A percentile compares a stretch with the other conserved stretches of the same genome.
Conservation (phyloP, 352 stramenopile genomes). For the Phytophthora pinifolia region DNA sequence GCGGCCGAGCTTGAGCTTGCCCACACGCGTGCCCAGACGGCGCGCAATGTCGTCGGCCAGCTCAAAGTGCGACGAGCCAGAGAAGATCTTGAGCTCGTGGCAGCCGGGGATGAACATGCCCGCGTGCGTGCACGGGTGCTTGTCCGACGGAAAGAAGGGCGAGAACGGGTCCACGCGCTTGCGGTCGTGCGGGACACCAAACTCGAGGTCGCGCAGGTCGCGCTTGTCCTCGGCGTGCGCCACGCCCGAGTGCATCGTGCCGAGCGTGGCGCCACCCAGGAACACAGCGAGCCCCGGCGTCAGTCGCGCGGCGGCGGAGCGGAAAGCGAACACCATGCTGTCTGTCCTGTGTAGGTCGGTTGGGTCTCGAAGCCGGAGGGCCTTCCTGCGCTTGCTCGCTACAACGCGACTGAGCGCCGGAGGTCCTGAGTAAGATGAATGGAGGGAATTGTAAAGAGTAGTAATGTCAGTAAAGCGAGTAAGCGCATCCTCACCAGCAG, state of each 20-base stretch:
- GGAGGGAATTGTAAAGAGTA: slow-evolving; percentile 1
- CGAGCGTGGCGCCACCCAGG: slow-evolving; percentile 48
- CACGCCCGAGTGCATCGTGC: slow-evolving; percentile 36
- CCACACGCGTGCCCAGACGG: slow-evolving; percentile 83
- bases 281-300: slow-evolving; percentile 52
- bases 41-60: slow-evolving; percentile 90
- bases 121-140: slow-evolving; percentile 89
- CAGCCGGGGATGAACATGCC: slow-evolving; percentile 92
- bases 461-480: too few relatives aligned
- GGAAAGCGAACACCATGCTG: slow-evolving; percentile 69
- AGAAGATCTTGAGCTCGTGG: slow-evolving; percentile 94
- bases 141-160: slow-evolving; percentile 89
- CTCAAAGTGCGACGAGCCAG: slow-evolving; percentile 89
- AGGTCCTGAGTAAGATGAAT: slow-evolving; percentile 17
- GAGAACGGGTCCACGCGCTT: slow-evolving; percentile 90
- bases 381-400: too few relatives aligned
- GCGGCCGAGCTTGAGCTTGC: slow-evolving; percentile 86
- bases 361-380: not conserved
- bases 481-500: not conserved
- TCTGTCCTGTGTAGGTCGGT: not conserved
- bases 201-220: slow-evolving; percentile 84
- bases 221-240: slow-evolving; percentile 63
- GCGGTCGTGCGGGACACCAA: slow-evolving; percentile 82
- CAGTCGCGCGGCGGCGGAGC: slow-evolving; percentile 41
- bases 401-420: too few relatives aligned